phyloP scores from a whole-genome alignment of 225 moss, liverwort and hornwort species.

The Climacium dendroides region DNA sequence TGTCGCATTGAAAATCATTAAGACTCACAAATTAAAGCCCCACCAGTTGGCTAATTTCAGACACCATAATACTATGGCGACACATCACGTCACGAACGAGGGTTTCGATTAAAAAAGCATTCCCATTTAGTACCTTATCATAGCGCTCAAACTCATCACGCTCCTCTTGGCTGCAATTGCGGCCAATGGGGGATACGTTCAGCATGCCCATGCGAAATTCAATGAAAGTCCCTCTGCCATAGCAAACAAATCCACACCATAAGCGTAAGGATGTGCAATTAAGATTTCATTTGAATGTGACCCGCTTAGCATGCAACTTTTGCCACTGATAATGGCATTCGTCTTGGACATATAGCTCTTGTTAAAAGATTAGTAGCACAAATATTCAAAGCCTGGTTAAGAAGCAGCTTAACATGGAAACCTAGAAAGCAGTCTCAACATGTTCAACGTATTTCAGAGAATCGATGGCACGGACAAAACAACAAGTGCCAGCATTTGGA shows the following conservation, averaged over 20 bases:
- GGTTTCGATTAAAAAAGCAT: neutral
- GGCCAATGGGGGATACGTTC: slow-evolving; percentile 85
- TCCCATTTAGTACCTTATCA: slow-evolving; percentile 47
- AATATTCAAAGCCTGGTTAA: neutral
- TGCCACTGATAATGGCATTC: neutral
- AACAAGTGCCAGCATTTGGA: neutral
- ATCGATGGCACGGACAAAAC: neutral
- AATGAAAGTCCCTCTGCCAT: slow-evolving; percentile 75
- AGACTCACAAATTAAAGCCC: neutral
- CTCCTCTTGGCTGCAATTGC: slow-evolving; percentile 90
- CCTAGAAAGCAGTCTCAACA: neutral
- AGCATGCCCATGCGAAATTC: slow-evolving; percentile 97
- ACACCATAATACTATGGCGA: neutral
- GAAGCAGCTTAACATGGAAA: neutral
- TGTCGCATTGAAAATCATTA: neutral
- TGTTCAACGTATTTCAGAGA: neutral
- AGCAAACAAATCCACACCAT: neutral
- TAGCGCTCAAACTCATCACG: slow-evolving; percentile 79
- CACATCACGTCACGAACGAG: neutral
- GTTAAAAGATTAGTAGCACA: neutral
- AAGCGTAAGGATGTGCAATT: neutral
- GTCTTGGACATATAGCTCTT: neutral
- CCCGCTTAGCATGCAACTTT: neutral
- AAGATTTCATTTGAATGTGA: neutral
- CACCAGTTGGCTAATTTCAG: neutral